phyloP scores from a whole-genome alignment of 805 yeast genomes.

The Kuraishia hungarica region DNA sequence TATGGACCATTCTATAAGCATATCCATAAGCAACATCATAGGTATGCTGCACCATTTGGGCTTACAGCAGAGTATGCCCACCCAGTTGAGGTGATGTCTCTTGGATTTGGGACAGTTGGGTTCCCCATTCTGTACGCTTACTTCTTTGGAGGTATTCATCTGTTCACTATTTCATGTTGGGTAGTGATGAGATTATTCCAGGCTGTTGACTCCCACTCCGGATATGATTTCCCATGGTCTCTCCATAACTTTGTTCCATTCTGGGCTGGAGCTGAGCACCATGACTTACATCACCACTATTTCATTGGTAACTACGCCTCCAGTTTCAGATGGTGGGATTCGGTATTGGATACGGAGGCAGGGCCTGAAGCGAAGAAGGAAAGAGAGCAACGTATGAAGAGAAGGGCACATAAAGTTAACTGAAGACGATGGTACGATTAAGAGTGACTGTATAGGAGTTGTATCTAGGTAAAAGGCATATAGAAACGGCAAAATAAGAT shows the following conservation, averaged over 20 bases:
- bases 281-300: slow-evolving; percentile 52
- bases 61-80: slow-evolving; percentile 56
- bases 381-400: slow-evolving; percentile 35
- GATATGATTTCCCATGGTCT: slow-evolving; percentile 57
- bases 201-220: slow-evolving; percentile 55
- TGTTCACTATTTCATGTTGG: slow-evolving; percentile 47
- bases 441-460: no score
- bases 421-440: not conserved
- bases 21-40: slow-evolving; percentile 53
- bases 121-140: slow-evolving; percentile 48
- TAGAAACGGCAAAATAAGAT: no score
- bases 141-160: slow-evolving; percentile 36
- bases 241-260: slow-evolving; percentile 47
- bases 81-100: slow-evolving; percentile 47
- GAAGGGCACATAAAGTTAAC: slow-evolving; percentile 26
- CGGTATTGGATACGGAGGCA: slow-evolving; percentile 41
- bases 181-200: slow-evolving; percentile 43
- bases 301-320: slow-evolving; percentile 53
- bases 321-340: slow-evolving; percentile 53
- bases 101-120: slow-evolving; percentile 55
- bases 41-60: slow-evolving; percentile 57
- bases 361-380: slow-evolving; percentile 43
- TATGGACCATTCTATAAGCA: slow-evolving; percentile 47
- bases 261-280: slow-evolving; percentile 63
- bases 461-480: no score